Conservation (phyloP, 257 asterid genomes). For the Penstemon newberryi region DNA sequence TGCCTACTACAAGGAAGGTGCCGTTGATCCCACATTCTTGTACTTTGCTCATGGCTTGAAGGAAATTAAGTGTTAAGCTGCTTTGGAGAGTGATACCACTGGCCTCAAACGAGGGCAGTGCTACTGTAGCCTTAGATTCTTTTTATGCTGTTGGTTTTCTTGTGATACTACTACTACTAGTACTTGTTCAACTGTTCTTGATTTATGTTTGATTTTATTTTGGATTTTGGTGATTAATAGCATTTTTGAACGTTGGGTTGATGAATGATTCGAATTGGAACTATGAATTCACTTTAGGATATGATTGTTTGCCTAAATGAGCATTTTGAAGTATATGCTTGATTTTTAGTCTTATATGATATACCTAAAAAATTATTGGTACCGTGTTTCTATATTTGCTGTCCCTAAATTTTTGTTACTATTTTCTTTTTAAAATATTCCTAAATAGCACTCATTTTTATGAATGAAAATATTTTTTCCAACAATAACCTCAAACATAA, state of each 20-base stretch:
- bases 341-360: neutral
- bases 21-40: slow-evolving; percentile 82
- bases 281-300: neutral
- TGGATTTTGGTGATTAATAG: slow-evolving; percentile 11
- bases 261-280: neutral
- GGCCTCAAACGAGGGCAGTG: neutral
- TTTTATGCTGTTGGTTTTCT: slow-evolving; percentile 15
- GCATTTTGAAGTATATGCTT: slow-evolving; percentile 15
- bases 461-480: too few relatives aligned
- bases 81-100: neutral
- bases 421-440: too few relatives aligned
- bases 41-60: slow-evolving; percentile 73
- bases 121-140: slow-evolving; percentile 16
- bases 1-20: slow-evolving; percentile 89
- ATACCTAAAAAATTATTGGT: too few relatives aligned
- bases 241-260: slow-evolving; percentile 24
- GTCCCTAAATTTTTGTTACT: too few relatives aligned
- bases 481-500: too few relatives aligned
- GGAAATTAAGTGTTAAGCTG: slow-evolving; percentile 73
- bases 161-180: neutral
- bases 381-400: too few relatives aligned
- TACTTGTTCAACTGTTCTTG: neutral
- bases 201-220: neutral
- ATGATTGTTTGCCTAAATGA: neutral
- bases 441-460: too few relatives aligned